Base-by-base conservation (phyloP, 2,329 filamentous ascomycete genomes). In the Penicillium olsonii region DNA sequence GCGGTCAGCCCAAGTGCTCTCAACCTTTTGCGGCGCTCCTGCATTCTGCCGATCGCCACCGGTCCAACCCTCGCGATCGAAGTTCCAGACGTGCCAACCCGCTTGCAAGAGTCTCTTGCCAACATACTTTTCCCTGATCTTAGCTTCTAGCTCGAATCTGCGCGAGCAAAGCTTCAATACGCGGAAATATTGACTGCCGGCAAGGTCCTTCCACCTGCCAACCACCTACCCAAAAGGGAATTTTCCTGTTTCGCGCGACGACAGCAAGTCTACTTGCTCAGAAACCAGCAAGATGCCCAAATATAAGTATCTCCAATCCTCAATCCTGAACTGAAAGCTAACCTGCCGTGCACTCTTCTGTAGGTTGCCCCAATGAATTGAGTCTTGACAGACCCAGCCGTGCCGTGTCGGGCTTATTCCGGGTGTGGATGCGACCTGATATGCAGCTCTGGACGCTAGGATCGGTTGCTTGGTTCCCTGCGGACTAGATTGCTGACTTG, bases 201-300 rank as follows among this genome's bases (percentile, higher is more conserved):
- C 17, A 24, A 27, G 14, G 2, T 11, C 11, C n/a, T 19, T 3
- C 20, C 26, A 7, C 27, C 44, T 26, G 18, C 31, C 29, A 17
- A 15, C 17, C 3, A 41, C 34, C 41, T 39, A 48, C 22, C 22
- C 22, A 19, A 50, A 44, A 50, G 45, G 49, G 56, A 62, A 57
- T 56, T 61, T 59, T 60, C 49, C 47, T 54, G 44, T 43, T 31
- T 48, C 47, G 56, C 47, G 52, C 51, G 38, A 54, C 49, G 48
- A 50, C 59, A 48, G 37, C 50, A 42, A 41, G 54, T 24, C 37
- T 39, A 47, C 49, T 53, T 45, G 57, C 54, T 52, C 48, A 45
- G 34, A 55, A 59, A 47, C 29, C 44, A 52, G 56, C 78, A 88
- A 80, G 58, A 92, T 94, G 89, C 89, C 88, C 52, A 92, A 92